A percentile compares a stretch with the other conserved stretches of the same genome.
Evolutionary conservation across 1,139 yeast species (phyloP).

Genomic region (Debaryomycetaceae sp.): DNA sequence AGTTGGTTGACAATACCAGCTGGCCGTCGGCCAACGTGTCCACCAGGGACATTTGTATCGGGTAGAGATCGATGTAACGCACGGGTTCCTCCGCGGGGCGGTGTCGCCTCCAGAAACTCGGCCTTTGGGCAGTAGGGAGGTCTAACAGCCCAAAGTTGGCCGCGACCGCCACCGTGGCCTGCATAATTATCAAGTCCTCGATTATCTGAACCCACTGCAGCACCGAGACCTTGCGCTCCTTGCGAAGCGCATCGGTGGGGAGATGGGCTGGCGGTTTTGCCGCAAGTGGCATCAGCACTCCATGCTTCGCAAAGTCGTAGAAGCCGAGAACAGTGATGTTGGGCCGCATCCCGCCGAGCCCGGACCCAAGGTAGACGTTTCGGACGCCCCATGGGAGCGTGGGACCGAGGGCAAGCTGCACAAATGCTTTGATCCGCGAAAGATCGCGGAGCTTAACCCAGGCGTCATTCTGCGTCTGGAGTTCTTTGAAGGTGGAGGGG

Average conservation of each 20-base stretch:
- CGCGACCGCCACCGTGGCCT: constrained; percentile 90
- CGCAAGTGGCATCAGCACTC: constrained; percentile 25
- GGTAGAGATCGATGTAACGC: constrained; percentile 77
- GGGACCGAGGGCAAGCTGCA: constrained; percentile 87
- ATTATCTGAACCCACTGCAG: constrained; percentile 89
- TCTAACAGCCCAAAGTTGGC: constrained; percentile 69
- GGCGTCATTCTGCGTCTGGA: constrained; percentile 68
- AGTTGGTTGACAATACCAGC: constrained; percentile 76
- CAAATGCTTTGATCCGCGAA: constrained; percentile 81
- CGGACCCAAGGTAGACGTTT: constrained; percentile 86
- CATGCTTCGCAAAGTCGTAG: constrained; percentile 55
- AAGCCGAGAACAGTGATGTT: constrained; percentile 90
- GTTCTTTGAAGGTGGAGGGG: constrained; percentile 49
- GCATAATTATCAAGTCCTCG: constrained; percentile 89
- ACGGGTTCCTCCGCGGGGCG: constrained; percentile 1
- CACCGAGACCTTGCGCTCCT: constrained; percentile 64
- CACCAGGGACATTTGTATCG: constrained; percentile 92
- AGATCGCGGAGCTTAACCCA: constrained; percentile 82
- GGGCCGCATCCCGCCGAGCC: constrained; percentile 96
- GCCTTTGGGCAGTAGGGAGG: constrained; percentile 41
- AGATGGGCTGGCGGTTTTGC: constrained; percentile 26
- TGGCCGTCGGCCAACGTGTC: constrained; percentile 62
- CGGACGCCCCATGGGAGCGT: constrained; percentile 94
- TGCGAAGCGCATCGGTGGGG: constrained; percentile 80
- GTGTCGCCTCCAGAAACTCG: constrained; percentile 15